Evolutionary conservation across 2,329 filamentous ascomycete species (phyloP).

Genomic region (Alternaria conjuncta): DNA sequence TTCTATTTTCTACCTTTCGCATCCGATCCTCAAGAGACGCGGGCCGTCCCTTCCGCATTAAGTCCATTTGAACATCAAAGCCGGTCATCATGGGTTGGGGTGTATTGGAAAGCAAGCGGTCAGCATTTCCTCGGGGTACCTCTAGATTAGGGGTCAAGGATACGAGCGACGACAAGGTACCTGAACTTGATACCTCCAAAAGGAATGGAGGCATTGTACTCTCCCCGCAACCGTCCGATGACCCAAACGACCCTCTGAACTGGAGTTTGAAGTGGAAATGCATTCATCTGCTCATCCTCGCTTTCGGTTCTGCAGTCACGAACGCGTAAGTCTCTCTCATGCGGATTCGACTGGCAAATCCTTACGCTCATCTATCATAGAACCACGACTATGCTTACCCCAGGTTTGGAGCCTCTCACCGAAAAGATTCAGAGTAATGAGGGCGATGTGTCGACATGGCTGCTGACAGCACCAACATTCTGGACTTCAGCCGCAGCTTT

Average conservation of each 20-base stretch:
- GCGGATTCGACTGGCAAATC: too few relatives aligned
- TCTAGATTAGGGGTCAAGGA: constrained; percentile 9
- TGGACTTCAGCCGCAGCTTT: constrained; percentile 21
- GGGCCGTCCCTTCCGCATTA: not conserved
- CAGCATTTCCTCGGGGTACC: constrained; percentile 13
- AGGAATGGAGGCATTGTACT: constrained; percentile 2
- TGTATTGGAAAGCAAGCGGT: constrained; percentile 15
- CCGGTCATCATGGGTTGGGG: constrained; percentile 17
- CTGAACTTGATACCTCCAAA: constrained; percentile 11
- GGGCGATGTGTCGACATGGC: constrained; percentile 15
- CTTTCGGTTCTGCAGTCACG: constrained; percentile 18
- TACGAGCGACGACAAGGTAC: constrained; percentile 1
- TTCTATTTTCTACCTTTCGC: not conserved
- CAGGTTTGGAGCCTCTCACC: constrained; percentile 13
- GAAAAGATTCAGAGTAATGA: constrained; percentile 16
- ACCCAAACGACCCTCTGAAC: constrained; percentile 20
- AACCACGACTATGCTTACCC: constrained; percentile 17
- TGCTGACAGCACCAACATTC: constrained; percentile 19
- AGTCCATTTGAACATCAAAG: not conserved
- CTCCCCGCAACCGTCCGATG: constrained; percentile 7
- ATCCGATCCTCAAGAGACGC: not conserved
- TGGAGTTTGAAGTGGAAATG: constrained; percentile 17
- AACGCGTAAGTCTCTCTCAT: constrained; percentile 13
- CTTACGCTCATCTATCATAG: constrained; percentile 3
- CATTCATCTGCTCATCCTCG: constrained; percentile 13